These are phyloP conservation scores for Pyricularia sp. DNA, from an alignment of 2,329 filamentous ascomycete genomes.

Conservation along the genomic window DNA sequence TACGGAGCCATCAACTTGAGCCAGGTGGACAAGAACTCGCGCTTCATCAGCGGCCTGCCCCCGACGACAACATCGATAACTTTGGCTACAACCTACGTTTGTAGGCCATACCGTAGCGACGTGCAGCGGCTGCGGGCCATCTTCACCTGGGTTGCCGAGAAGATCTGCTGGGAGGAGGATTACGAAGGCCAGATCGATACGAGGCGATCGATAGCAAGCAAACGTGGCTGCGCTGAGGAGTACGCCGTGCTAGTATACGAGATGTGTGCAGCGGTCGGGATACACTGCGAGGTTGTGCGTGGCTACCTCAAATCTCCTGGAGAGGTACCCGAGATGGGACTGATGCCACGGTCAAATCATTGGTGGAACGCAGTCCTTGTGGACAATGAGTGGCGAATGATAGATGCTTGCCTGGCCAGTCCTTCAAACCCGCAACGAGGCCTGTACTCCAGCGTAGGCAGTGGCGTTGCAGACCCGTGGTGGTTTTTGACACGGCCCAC, in stretches of 20 bases:
- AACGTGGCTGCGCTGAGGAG: slow-evolving; percentile 76
- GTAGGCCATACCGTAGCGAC: slow-evolving; percentile 85
- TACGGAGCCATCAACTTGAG: slow-evolving; percentile 68
- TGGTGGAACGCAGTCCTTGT: slow-evolving; percentile 95
- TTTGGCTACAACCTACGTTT: slow-evolving; percentile 82
- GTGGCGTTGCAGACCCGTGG: slow-evolving; percentile 66
- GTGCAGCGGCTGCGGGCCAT: slow-evolving; percentile 87
- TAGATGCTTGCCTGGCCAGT: slow-evolving; percentile 85
- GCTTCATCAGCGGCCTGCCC: slow-evolving; percentile 76
- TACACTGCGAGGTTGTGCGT: slow-evolving; percentile 75
- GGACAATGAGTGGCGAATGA: slow-evolving; percentile 90
- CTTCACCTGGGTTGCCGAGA: slow-evolving; percentile 95
- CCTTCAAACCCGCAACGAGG: slow-evolving; percentile 75
- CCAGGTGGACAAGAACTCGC: slow-evolving; percentile 89
- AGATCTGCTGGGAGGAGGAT: slow-evolving; percentile 90
- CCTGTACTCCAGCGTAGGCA: slow-evolving; percentile 63
- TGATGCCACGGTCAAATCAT: slow-evolving; percentile 80
- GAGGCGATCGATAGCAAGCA: slow-evolving; percentile 68
- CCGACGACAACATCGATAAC: slow-evolving; percentile 69
- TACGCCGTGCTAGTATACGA: slow-evolving; percentile 79
- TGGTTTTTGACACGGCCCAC: slow-evolving; percentile 86
- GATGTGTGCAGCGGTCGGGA: slow-evolving; percentile 83
- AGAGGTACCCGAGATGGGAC: slow-evolving; percentile 66
- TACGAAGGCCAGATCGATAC: slow-evolving; percentile 78
- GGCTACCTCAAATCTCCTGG: slow-evolving; percentile 88